These are phyloP conservation scores for Tribonema minus DNA, from an alignment of 108 stramenopile species.

Conservation along the genomic window DNA sequence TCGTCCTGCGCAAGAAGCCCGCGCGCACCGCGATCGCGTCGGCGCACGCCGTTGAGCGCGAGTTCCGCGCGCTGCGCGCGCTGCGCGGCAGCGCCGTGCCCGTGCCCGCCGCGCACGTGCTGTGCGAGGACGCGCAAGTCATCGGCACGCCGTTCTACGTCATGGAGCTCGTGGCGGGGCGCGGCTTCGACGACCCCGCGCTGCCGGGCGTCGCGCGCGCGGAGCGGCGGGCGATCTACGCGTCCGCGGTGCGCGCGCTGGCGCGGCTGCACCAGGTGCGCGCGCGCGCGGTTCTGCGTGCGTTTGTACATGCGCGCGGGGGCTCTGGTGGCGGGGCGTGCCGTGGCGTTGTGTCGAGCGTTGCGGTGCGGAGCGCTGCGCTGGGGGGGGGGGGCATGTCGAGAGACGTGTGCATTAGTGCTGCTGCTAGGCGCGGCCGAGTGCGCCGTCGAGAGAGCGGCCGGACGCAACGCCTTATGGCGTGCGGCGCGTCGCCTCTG, in stretches of 20 bases:
- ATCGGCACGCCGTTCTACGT: conserved; percentile 92
- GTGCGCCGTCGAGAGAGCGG: too few species aligned
- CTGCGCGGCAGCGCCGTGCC: conserved; percentile 67
- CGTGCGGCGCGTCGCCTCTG: too few species aligned
- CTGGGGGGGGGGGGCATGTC: too few species aligned
- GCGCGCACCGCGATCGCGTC: conserved; percentile 65
- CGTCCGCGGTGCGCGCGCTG: conserved; percentile 69
- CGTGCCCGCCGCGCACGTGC: conserved; percentile 69
- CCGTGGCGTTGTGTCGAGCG: too few species aligned
- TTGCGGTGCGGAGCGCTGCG: too few species aligned
- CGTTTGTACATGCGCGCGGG: too few species aligned
- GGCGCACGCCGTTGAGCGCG: conserved; percentile 90
- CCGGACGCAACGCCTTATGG: too few species aligned
- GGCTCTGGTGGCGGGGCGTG: too few species aligned
- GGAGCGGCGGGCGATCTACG: conserved; percentile 67
- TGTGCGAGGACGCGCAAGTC: conserved; percentile 71
- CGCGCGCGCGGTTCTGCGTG: too few species aligned
- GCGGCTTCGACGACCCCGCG: conserved; percentile 82
- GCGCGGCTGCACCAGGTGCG: conserved; percentile 50
- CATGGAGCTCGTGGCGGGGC: conserved; percentile 84
- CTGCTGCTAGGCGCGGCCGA: too few species aligned
- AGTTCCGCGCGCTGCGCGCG: conserved; percentile 77
- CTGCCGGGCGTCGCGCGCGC: conserved; percentile 58
- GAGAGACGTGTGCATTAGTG: too few species aligned
- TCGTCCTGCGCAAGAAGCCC: conserved; percentile 80